Conservation (phyloP, 768 basidiomycete genomes). For the Clitopilus hobsonii region DNA sequence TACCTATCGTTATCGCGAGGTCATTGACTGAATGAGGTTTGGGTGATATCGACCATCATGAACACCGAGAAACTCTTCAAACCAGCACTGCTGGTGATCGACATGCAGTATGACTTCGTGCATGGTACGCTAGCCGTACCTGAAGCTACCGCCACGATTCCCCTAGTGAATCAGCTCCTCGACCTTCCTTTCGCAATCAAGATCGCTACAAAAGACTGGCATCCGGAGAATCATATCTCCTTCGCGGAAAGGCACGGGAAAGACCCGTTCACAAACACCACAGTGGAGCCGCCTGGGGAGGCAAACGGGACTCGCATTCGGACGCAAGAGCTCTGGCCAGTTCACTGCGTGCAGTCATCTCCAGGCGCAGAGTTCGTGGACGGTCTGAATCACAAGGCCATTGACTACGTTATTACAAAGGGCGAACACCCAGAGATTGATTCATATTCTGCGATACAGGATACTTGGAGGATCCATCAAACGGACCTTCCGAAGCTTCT, state of each 20-base stretch:
- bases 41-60: too few species aligned
- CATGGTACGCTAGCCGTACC: constrained; percentile 69
- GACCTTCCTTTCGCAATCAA: constrained; percentile 45
- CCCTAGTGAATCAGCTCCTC: constrained; percentile 53
- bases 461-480: constrained; percentile 43
- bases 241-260: constrained; percentile 50
- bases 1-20: too few species aligned
- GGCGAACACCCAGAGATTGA: constrained; percentile 60
- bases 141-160: constrained; percentile 53
- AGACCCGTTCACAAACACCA: constrained; percentile 34
- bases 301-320: constrained; percentile 21
- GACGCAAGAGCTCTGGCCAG: constrained; percentile 73
- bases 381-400: constrained; percentile 35
- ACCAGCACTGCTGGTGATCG: constrained; percentile 65
- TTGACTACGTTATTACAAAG: constrained; percentile 45
- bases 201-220: constrained; percentile 55
- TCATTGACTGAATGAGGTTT: too few species aligned
- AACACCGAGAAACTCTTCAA: constrained; percentile 21
- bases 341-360: constrained; percentile 65
- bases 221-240: constrained; percentile 63
- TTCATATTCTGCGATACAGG: constrained; percentile 77
- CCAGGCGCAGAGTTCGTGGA: constrained; percentile 59
- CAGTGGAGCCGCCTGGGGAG: constrained; percentile 35
- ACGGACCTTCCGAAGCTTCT: constrained; percentile 45
- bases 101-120: constrained; percentile 85